Evolutionary conservation across 371 early-diverging fungal species (phyloP).

Genomic region (Furculomyces boomerangus): DNA sequence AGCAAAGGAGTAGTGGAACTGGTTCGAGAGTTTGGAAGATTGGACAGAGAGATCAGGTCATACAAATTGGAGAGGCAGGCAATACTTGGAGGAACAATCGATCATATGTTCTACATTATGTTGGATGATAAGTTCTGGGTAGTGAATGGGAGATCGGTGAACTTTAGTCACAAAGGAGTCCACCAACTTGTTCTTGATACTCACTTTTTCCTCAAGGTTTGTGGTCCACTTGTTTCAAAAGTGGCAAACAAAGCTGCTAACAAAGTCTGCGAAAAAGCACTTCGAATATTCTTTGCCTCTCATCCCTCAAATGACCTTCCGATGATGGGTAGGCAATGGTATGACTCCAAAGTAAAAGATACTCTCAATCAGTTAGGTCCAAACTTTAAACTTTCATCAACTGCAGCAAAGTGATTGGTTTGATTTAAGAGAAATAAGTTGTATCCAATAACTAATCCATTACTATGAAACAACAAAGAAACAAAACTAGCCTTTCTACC

Average conservation of each 20-base stretch:
- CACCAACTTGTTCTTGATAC: conserved; percentile 47
- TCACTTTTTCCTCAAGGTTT: conserved; percentile 37
- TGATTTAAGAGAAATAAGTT: no score
- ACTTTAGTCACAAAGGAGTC: conserved; percentile 39
- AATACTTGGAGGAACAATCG: conserved; percentile 18
- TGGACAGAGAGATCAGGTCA: conserved; percentile 14
- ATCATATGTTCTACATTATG: conserved; percentile 21
- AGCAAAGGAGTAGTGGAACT: conserved; percentile 14
- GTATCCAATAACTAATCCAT: no score
- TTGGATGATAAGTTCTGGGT: conserved; percentile 25
- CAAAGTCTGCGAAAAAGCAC: conserved; percentile 37
- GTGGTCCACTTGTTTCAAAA: conserved; percentile 29
- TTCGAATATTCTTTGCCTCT: conserved; percentile 29
- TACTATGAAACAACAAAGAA: no score
- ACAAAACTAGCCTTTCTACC: no score
- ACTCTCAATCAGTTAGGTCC: not conserved
- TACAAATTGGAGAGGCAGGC: conserved; percentile 18
- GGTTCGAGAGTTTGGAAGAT: conserved; percentile 7
- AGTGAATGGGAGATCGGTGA: conserved; percentile 9
- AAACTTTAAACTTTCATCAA: no score
- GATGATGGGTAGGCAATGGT: not conserved
- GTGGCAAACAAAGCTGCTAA: conserved; percentile 33
- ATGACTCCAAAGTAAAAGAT: not conserved
- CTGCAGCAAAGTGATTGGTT: no score
- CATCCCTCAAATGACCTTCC: not conserved